Evolutionary conservation across 148 eudicot genomes (phyloP).

Genomic region (Vaccinium macrocarpon): DNA sequence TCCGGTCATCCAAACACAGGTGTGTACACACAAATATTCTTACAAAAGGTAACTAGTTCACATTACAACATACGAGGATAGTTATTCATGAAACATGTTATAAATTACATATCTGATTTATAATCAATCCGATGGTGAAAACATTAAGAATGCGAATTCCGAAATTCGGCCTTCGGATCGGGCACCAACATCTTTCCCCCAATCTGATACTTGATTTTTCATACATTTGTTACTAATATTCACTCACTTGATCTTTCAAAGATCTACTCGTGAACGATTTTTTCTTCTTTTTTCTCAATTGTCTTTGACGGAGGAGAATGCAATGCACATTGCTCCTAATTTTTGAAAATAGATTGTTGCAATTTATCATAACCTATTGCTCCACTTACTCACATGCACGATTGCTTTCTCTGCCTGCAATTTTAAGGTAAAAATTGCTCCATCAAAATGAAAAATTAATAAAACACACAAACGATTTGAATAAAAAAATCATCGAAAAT

Average conservation of each 20-base stretch:
- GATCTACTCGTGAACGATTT: background rate
- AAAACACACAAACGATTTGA: background rate
- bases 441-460: background rate
- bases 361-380: background rate
- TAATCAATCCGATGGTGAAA: background rate
- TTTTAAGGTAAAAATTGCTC: background rate
- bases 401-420: constrained; percentile 53
- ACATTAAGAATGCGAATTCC: background rate
- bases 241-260: background rate
- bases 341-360: background rate
- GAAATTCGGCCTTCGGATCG: background rate
- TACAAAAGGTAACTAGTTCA: too few relatives aligned
- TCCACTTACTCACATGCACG: constrained; percentile 39
- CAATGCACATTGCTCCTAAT: background rate
- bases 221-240: too few relatives aligned
- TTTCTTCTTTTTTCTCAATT: background rate
- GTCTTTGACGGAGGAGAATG: background rate
- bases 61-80: background rate
- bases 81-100: background rate
- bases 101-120: background rate
- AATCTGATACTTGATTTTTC: background rate
- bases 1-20: too few relatives aligned
- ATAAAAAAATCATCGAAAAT: background rate
- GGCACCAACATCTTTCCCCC: background rate
- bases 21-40: too few relatives aligned